phyloP scores from a whole-genome alignment of 208 protist genomes.

The Leishmania tropica region DNA sequence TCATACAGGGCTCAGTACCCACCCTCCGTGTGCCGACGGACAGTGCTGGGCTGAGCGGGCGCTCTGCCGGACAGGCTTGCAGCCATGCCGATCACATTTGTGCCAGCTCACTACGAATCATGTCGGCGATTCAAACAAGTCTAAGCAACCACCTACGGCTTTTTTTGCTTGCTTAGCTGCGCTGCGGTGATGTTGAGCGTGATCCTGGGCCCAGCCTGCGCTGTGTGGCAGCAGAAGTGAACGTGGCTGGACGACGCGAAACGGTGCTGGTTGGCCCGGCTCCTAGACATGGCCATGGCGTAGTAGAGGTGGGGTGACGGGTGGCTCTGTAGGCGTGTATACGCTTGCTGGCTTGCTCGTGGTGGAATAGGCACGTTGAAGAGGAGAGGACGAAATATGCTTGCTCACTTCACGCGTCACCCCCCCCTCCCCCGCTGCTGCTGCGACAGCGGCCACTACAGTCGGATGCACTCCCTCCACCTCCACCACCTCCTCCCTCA shows the following conservation, averaged over 20 bases:
- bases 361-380: background rate
- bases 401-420: background rate
- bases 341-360: background rate
- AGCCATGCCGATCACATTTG: background rate
- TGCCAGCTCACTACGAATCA: background rate
- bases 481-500: background rate
- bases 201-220: no score
- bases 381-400: no score
- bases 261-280: background rate
- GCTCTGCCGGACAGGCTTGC: background rate
- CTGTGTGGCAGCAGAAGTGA: no score
- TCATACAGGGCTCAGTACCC: background rate
- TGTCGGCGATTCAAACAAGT: background rate
- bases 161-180: background rate
- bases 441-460: background rate
- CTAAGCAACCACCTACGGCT: background rate
- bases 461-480: background rate
- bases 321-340: background rate
- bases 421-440: background rate
- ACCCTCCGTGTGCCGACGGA: no score
- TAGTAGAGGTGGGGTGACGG: no score
- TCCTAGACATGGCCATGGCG: background rate
- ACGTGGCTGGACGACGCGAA: background rate
- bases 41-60: background rate
- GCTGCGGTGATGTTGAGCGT: no score